These are phyloP conservation scores for Alternaria sp. DNA, from an alignment of 2,329 filamentous ascomycete species.

Conservation along the genomic window DNA sequence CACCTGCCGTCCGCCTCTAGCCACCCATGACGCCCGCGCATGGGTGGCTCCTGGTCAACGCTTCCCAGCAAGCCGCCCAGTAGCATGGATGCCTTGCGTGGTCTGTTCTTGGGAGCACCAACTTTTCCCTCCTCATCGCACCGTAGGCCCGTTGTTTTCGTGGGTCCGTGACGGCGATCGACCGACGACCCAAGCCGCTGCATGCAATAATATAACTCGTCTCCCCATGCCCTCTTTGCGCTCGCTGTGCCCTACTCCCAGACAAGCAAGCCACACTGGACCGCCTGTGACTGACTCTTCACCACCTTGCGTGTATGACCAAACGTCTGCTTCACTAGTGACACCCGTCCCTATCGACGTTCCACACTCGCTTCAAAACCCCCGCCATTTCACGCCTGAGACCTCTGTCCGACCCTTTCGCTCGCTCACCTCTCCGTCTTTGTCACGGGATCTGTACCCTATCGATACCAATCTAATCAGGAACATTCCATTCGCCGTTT, in stretches of 20 bases:
- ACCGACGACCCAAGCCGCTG: conserved; percentile 29
- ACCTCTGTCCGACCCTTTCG: conserved; percentile 18
- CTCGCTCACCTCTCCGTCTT: conserved; percentile 22
- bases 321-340: conserved; percentile 39
- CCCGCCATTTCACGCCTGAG: conserved; percentile 24
- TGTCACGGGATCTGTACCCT: conserved; percentile 22
- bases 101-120: conserved; percentile 22
- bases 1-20: conserved; percentile 31
- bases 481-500: background rate
- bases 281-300: conserved; percentile 31
- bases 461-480: background rate
- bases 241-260: conserved; percentile 20
- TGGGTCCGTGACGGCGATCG: conserved; percentile 20
- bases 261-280: conserved; percentile 29
- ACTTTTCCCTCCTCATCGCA: conserved; percentile 22
- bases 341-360: conserved; percentile 37
- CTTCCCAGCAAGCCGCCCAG: conserved; percentile 13
- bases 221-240: conserved; percentile 24
- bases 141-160: conserved; percentile 35
- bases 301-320: conserved; percentile 16
- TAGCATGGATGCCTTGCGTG: conserved; percentile 32
- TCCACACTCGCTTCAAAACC: conserved; percentile 46
- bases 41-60: conserved; percentile 5
- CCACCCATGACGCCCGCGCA: conserved; percentile 22
- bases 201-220: conserved; percentile 41